A percentile compares a stretch with the other conserved stretches of the same genome.
phyloP scores from a whole-genome alignment of 148 eudicot species.

The Mesembryanthemum crystallinum region DNA sequence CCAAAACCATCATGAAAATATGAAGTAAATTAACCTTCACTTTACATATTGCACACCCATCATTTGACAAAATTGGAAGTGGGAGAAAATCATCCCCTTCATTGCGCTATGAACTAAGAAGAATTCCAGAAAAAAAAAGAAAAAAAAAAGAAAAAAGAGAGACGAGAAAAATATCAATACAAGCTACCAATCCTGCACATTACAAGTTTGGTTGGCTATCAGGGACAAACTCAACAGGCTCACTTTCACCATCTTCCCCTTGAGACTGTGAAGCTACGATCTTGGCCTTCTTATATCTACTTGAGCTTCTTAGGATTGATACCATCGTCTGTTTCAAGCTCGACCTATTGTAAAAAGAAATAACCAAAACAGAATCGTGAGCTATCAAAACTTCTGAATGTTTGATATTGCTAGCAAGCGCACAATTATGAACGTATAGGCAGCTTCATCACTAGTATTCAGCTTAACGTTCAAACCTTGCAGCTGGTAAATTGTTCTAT shows the following conservation, averaged over 20 bases:
- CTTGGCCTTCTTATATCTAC: constrained; percentile 75
- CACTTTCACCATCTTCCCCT: constrained; percentile 45
- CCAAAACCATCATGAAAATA: no score
- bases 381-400: background rate
- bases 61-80: constrained; percentile 22
- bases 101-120: background rate
- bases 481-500: no score
- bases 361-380: background rate
- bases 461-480: no score
- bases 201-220: constrained; percentile 51
- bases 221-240: constrained; percentile 57
- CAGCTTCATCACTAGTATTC: background rate
- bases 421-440: background rate
- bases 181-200: background rate
- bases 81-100: background rate
- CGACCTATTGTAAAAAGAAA: constrained; percentile 32
- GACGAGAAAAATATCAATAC: no score
- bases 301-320: constrained; percentile 55
- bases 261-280: constrained; percentile 53
- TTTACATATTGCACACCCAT: no score
- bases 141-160: background rate
- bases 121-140: background rate
- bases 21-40: no score
- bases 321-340: constrained; percentile 32
- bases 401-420: background rate